Evolutionary conservation across 1,284 basidiomycete species (phyloP).

Genomic region (Acaromyces ingoldii): DNA sequence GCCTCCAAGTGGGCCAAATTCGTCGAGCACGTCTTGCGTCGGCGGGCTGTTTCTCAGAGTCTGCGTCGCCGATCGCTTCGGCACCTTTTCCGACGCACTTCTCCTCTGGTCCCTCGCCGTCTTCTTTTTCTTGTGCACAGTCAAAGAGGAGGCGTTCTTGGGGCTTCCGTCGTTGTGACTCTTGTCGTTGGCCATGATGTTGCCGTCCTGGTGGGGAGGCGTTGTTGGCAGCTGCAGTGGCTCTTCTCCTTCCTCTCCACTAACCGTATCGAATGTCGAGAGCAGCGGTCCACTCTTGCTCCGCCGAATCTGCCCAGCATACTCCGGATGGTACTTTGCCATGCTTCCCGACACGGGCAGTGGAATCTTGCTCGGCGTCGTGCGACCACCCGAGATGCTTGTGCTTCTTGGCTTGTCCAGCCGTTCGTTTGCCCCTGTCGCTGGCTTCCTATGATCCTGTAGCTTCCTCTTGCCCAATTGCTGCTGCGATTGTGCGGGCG

Average conservation of each 20-base stretch:
- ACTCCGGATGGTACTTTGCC: neutral
- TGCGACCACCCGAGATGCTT: neutral
- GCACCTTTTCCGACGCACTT: neutral
- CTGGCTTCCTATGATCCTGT: neutral
- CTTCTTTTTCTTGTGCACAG: neutral
- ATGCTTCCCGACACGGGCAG: slow-evolving; percentile 1
- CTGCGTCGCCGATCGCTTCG: neutral
- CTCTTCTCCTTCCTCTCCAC: too few species aligned
- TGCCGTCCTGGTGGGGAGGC: too few species aligned
- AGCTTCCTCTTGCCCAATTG: too few species aligned
- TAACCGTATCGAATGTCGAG: too few species aligned
- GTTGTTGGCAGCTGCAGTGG: too few species aligned
- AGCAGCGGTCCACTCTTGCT: neutral
- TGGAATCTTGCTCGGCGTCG: neutral
- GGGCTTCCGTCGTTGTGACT: neutral
- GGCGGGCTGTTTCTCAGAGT: slow-evolving; percentile 1
- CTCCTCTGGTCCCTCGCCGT: neutral
- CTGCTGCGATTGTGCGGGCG: too few species aligned
- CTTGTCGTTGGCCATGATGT: neutral
- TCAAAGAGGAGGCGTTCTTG: neutral
- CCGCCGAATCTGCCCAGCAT: neutral
- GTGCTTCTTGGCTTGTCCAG: neutral
- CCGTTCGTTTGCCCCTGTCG: neutral
- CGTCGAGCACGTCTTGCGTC: slow-evolving; percentile 17
- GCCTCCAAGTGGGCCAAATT: slow-evolving; percentile 32